Conservation (phyloP, 192 early-diverging fungal genomes). For the Thoreauomyces humboldtii region DNA sequence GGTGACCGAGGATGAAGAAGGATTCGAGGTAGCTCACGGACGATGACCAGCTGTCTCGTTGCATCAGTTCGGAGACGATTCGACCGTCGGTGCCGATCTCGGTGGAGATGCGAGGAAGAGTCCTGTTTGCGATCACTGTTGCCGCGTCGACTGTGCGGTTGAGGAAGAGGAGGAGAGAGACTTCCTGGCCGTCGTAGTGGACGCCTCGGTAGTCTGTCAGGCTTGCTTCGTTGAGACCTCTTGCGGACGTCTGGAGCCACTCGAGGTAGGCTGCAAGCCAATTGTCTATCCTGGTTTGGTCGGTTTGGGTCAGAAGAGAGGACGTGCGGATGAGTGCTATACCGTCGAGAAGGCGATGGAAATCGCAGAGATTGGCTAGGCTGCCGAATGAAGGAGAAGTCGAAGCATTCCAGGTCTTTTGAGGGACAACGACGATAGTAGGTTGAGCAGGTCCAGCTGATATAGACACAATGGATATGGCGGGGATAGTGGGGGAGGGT, state of each 20-base stretch:
- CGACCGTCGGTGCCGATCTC: constrained; percentile 39
- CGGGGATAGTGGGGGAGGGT: neutral
- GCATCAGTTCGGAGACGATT: constrained; percentile 43
- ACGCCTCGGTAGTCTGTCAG: constrained; percentile 57
- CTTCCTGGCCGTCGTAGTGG: constrained; percentile 53
- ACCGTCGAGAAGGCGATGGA: constrained; percentile 21
- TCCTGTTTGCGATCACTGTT: constrained; percentile 12
- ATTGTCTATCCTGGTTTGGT: neutral
- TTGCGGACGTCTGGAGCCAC: constrained; percentile 26
- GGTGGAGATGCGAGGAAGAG: constrained; percentile 39
- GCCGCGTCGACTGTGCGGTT: constrained; percentile 34
- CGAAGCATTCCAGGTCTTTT: neutral
- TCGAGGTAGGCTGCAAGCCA: constrained; percentile 15
- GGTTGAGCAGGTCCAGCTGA: neutral
- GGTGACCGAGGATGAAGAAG: constrained; percentile 6
- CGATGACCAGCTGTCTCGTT: constrained; percentile 50
- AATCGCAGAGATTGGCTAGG: constrained; percentile 2
- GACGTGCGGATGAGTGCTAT: constrained; percentile 9
- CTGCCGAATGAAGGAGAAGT: neutral
- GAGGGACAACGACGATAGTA: neutral
- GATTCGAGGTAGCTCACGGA: neutral
- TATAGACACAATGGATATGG: neutral
- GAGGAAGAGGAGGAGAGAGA: constrained; percentile 46
- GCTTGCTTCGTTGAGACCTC: constrained; percentile 4
- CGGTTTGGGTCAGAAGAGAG: neutral